A percentile compares a stretch with the other conserved stretches of the same genome.
phyloP scores from a whole-genome alignment of 345 rosid species.

The Salix udensis region DNA sequence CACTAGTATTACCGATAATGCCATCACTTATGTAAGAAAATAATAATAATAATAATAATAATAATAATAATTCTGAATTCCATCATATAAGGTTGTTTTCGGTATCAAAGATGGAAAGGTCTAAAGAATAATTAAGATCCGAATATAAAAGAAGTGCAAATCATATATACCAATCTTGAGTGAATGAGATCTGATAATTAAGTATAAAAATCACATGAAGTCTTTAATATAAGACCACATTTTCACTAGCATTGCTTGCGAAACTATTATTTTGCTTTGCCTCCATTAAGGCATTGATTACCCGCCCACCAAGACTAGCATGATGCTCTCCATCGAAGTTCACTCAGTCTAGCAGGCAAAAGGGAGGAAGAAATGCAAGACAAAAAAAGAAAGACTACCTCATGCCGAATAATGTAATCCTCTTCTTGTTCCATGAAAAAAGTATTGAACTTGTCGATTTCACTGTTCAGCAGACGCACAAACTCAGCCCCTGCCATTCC shows the following conservation, averaged over 20 bases:
- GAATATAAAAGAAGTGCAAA: not conserved
- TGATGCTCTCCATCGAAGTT: not conserved
- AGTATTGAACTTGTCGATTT: conserved; percentile 83
- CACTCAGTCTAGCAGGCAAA: not conserved
- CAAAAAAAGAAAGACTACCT: conserved; percentile 32
- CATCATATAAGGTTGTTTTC: not conserved
- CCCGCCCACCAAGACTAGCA: not conserved
- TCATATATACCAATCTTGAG: no score
- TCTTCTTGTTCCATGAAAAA: conserved; percentile 88
- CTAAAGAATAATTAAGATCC: not conserved
- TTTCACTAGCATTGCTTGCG: not conserved
- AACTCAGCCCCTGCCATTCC: conserved; percentile 51
- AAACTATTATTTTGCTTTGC: not conserved
- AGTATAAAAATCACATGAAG: not conserved
- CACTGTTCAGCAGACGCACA: conserved; percentile 50
- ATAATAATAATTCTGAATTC: not conserved
- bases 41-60: accelerated
- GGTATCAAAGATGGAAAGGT: not conserved
- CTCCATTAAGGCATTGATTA: not conserved
- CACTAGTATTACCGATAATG: no score
- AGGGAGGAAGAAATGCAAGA: not conserved
- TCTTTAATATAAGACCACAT: not conserved
- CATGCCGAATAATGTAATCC: conserved; percentile 75
- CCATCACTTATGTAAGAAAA: no score
- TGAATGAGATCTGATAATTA: no score